A percentile compares a stretch with the other conserved stretches of the same genome.
These are phyloP conservation scores for Maudiozyma bulderi DNA, from an alignment of 805 yeast genomes.

Conservation along the genomic window DNA sequence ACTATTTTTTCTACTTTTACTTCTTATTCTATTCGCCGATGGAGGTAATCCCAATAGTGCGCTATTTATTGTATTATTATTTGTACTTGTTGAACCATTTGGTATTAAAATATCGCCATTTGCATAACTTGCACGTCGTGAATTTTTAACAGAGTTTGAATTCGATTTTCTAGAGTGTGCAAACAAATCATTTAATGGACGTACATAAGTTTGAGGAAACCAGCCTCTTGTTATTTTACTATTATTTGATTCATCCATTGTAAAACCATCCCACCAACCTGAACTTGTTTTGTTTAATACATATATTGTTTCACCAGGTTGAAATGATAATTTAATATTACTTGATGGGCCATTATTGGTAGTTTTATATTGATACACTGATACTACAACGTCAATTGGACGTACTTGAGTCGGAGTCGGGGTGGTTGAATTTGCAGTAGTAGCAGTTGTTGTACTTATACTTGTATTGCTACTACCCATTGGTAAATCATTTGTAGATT, in stretches of 20 bases:
- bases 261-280: conserved; percentile 87
- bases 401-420: not conserved
- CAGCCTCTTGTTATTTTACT: conserved; percentile 54
- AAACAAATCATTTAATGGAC: conserved; percentile 8
- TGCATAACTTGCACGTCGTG: conserved; percentile 18
- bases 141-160: conserved; percentile 3
- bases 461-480: not conserved
- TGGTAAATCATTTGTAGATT: too few species aligned
- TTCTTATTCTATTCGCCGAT: conserved; percentile 1
- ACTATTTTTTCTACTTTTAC: conserved; percentile 8
- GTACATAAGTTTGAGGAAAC: conserved; percentile 60
- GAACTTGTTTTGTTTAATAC: conserved; percentile 54
- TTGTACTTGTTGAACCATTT: not conserved
- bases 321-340: conserved; percentile 13
- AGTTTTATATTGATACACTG: conserved; percentile 7
- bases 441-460: not conserved
- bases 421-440: not conserved
- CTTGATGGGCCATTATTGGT: not conserved
- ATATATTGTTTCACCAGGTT: conserved; percentile 58
- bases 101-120: not conserved
- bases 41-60: conserved; percentile 2
- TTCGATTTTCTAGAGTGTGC: not conserved
- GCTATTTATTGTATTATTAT: conserved; percentile 3
- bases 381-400: conserved; percentile 11
- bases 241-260: conserved; percentile 18